Evolutionary conservation across 208 protist genomes (phyloP).

Genomic region (Trypanosomatidae sp.): DNA sequence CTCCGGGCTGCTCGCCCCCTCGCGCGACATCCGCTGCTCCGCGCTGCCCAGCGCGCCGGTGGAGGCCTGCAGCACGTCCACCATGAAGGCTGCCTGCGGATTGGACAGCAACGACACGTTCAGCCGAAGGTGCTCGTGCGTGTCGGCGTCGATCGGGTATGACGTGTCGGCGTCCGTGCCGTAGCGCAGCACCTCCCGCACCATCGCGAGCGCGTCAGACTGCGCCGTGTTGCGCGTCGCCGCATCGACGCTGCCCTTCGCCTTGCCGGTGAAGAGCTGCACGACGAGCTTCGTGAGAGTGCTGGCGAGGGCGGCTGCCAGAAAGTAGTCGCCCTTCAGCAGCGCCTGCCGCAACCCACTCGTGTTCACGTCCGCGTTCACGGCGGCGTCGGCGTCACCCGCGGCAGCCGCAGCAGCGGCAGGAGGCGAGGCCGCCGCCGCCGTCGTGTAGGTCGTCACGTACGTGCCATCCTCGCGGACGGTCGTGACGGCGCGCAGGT

Average conservation of each 20-base stretch:
- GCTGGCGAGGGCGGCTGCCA: slow-evolving; percentile 86
- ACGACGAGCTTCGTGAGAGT: slow-evolving; percentile 95
- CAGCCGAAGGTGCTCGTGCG: slow-evolving; percentile 89
- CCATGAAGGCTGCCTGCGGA: slow-evolving; percentile 45
- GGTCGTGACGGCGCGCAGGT: slow-evolving; percentile 63
- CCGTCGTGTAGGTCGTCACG: slow-evolving; percentile 89
- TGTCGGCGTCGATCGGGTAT: slow-evolving; percentile 77
- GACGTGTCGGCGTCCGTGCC: slow-evolving; percentile 41
- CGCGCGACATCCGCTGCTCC: no score
- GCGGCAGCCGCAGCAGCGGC: slow-evolving; percentile 7
- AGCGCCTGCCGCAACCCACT: slow-evolving; percentile 62
- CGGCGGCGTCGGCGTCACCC: background rate
- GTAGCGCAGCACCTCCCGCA: slow-evolving; percentile 78
- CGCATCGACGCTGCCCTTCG: slow-evolving; percentile 19
- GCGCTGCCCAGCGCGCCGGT: no score
- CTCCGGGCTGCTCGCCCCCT: no score
- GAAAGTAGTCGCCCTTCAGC: slow-evolving; percentile 93
- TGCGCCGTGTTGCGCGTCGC: slow-evolving; percentile 40
- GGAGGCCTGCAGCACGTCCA: slow-evolving; percentile 79
- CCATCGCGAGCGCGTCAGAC: slow-evolving; percentile 63
- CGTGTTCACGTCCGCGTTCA: slow-evolving; percentile 13
- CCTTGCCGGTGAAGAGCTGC: slow-evolving; percentile 37
- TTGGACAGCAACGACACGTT: slow-evolving; percentile 63
- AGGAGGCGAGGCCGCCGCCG: no score
- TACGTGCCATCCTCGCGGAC: slow-evolving; percentile 95